Evolutionary conservation across 2,329 filamentous ascomycete species (phyloP), one percentile per base, ranked within the genome.

Genomic region (Nigrograna mackinnonii): DNA sequence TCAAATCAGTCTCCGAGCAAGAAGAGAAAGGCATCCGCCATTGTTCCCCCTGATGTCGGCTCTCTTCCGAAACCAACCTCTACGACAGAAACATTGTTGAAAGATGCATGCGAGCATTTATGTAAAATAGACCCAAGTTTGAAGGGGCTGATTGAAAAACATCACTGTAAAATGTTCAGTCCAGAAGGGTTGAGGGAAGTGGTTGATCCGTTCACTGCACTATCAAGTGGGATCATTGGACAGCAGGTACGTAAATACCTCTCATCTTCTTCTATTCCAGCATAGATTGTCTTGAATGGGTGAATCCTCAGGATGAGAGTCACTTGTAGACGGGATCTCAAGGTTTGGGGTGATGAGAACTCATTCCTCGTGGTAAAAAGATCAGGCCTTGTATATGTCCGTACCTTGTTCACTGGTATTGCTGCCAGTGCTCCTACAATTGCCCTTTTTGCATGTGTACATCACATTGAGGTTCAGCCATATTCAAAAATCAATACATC

Each of bases 221-320:
- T 99, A 22, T 80, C 83, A 28, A 91, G 86, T 67, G 87, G 91
- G 38, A 96, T 99, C 62, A 95, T 97, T 57, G 91, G 89, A 39
- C 94, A 97, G 71, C 94, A 99, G 73, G 66, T 70, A 60, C 17
- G 55, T 56, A 12, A 7, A 31, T 37, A 9, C 21, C 18, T 22
- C 21, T 22, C 34, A 7, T 33, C 18, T 33, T 33, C 9, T 17
- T 28, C 24, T 28, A 9, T 28, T 28, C 9, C 24, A 28, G n/a
- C n/a, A n/a, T n/a, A n/a, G n/a, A n/a, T n/a, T n/a, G n/a, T n/a
- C n/a, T n/a, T n/a, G n/a, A n/a, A n/a, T n/a, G n/a, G n/a, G n/a
- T n/a, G n/a, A n/a, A n/a, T n/a, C n/a, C n/a, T n/a, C n/a, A n/a
- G n/a, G n/a, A n/a, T n/a, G n/a, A n/a, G n/a, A n/a, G n/a, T n/a